Evolutionary conservation across 306 rosid species (phyloP), one percentile per base, ranked within the genome.

Genomic region (Comarum palustre): DNA sequence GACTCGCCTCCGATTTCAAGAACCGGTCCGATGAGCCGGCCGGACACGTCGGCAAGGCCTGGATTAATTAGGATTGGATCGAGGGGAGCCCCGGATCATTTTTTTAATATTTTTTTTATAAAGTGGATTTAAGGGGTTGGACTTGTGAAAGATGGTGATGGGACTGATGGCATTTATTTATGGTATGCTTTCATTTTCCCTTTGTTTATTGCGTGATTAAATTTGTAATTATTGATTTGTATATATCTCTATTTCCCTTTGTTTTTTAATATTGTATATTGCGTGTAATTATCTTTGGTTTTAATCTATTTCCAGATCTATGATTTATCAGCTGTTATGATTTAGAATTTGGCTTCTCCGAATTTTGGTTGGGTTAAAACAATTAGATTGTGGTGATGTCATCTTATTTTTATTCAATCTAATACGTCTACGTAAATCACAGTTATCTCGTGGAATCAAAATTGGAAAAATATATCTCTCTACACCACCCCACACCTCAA

Each of bases 1-100:
- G 98, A 20, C 96, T 93, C 65, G 98, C 98, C 68, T 79, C 92
- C 7, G 97, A 93, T 64, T 87, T 91, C 82, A 85, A 86, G 27
- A 75, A 46, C 31, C 66, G 73, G 45, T 82, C 83, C 80, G 91
- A 87, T 80, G 75, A 81, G 17, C 73, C 78, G 73, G 72, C 60
- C 59, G 73, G 72, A 55, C 59, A 48, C 20, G 43, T 20, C 29
- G 2, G 0, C 19, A 14, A 15, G 2, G n/a, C 51, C n/a, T 15
- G 51, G 29, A 8, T 50, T 50, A 50, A 19, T 50, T 41, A 45
- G 50, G 59, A 8, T 52, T 4, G 62, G 15, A 11, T 55, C 27
- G 7, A 14, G 8, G 5, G 22, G 24, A 36, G 63, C 74, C 74
- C 74, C 74, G 8, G 42, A 54, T 20, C 34, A 22, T 70, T 16